Evolutionary conservation across 2,329 filamentous ascomycete species (phyloP), one percentile per base, ranked within the genome.

Genomic region (Sporothrix brunneoviolacea): DNA sequence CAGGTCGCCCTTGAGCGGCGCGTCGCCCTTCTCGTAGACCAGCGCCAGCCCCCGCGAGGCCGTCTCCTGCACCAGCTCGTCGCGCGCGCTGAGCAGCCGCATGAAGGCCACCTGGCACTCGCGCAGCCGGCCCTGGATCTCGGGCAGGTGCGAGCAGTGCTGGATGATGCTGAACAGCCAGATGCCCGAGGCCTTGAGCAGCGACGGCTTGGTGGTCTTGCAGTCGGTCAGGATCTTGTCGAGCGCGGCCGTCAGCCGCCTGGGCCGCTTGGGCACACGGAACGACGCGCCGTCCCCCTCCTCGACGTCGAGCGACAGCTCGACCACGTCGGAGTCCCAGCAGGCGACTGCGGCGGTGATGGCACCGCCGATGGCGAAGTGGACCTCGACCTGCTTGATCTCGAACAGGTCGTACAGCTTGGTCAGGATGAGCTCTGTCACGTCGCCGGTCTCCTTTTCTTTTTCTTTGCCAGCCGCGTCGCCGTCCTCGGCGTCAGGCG

Each of bases 1-100:
- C 24, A 98, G 75, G 42, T 90, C 83, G 52, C 88, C 83, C 64
- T 88, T 91, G 18, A 96, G 75, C 1, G 78, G 78, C 24, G 84
- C 77, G 60, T 95, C 88, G 1, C 93, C 93, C 64, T 89, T 89
- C 61, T 96, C 91, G 64, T 97, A 98, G 2, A 97, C 90, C 42
- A 97, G 68, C n/a, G 88, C 84, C 27, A 98, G 75, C 1, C 93
- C 93, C 52, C 91, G 78, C 1, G 91, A 95, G 4, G 93, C 91
- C 4, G 90, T 94, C 67, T 98, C 93, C 66, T 98, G 93, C 0
- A 97, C 90, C 8, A 97, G 79, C 62, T 97, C 91, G 60, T 98
- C 93, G 18, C 91, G 80, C 52, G 94, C 90, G 15, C 84, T 85
- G 12, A 98, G 76, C 27, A 96, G 83, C 22, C 84, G 77, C 74